phyloP scores from a whole-genome alignment of 805 yeast genomes.

The Yarrowia sp. region DNA sequence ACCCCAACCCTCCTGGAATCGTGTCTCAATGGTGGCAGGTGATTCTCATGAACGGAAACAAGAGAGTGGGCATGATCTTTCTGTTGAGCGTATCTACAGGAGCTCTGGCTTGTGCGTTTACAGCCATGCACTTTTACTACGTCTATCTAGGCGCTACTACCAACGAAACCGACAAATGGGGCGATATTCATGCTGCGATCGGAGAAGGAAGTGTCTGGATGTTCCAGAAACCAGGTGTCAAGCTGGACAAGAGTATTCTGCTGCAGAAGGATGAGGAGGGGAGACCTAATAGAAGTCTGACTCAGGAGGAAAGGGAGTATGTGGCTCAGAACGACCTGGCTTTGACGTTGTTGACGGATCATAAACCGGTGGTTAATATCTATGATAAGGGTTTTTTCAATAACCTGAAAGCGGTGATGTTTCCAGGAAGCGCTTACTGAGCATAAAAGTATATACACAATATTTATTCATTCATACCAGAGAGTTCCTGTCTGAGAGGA shows the following conservation, averaged over 20 bases:
- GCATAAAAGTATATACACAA: background rate
- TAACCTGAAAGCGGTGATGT: conserved; percentile 32
- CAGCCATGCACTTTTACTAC: conserved; percentile 48
- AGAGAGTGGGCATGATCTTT: conserved; percentile 42
- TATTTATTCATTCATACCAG: background rate
- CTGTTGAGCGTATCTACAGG: conserved; percentile 48
- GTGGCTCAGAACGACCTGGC: conserved; percentile 32
- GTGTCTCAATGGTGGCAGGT: conserved; percentile 11
- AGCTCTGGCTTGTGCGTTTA: conserved; percentile 47
- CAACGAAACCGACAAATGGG: conserved; percentile 74
- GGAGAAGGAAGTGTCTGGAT: conserved; percentile 43
- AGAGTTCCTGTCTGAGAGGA: background rate
- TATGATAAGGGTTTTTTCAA: conserved; percentile 41
- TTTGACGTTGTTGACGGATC: conserved; percentile 33
- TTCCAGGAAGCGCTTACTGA: background rate
- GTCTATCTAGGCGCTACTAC: conserved; percentile 70
- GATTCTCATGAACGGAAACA: conserved; percentile 30
- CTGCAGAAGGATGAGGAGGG: conserved; percentile 34
- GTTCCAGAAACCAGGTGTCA: conserved; percentile 33
- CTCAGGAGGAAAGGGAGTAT: conserved; percentile 34
- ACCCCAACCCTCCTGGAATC: conserved; percentile 20
- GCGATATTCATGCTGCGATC: conserved; percentile 53
- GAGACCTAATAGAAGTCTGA: conserved; percentile 35
- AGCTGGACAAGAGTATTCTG: conserved; percentile 33
- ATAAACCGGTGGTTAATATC: conserved; percentile 41